These are phyloP conservation scores for Starmerella floricola DNA, from an alignment of 805 yeast species.

Conservation along the genomic window DNA sequence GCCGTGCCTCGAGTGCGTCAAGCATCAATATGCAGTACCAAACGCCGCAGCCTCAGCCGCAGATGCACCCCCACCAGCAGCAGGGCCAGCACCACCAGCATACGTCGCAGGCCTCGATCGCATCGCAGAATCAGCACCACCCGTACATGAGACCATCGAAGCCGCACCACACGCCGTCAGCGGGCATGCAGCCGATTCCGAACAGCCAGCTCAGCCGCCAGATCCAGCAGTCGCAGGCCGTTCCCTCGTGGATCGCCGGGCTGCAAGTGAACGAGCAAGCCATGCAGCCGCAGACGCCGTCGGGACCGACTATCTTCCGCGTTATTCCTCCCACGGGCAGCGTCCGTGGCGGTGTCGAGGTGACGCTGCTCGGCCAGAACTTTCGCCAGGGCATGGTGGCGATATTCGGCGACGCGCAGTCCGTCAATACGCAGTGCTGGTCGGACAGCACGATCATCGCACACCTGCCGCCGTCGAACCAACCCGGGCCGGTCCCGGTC, in stretches of 20 bases:
- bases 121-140: not conserved
- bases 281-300: not conserved
- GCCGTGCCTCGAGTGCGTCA: conserved; percentile 1
- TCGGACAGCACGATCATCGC: conserved; percentile 88
- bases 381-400: conserved; percentile 75
- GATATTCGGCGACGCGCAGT: conserved; percentile 55
- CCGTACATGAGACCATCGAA: conserved; percentile 4
- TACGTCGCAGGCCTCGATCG: not conserved
- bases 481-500: conserved; percentile 84
- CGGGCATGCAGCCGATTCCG: not conserved
- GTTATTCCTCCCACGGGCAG: conserved; percentile 95
- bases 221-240: conserved; percentile 9
- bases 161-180: not conserved
- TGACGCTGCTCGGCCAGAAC: conserved; percentile 76
- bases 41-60: not conserved
- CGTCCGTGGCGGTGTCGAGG: conserved; percentile 89
- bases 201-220: conserved; percentile 9
- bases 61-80: conserved; percentile 2
- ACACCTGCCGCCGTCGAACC: conserved; percentile 79
- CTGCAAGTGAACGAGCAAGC: conserved; percentile 1
- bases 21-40: not conserved
- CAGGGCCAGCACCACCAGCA: conserved; percentile 6
- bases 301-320: conserved; percentile 55
- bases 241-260: conserved; percentile 16
- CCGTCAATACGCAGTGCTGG: conserved; percentile 83